Conservation (phyloP, 768 basidiomycete genomes). For the Austroboletus festivus region DNA sequence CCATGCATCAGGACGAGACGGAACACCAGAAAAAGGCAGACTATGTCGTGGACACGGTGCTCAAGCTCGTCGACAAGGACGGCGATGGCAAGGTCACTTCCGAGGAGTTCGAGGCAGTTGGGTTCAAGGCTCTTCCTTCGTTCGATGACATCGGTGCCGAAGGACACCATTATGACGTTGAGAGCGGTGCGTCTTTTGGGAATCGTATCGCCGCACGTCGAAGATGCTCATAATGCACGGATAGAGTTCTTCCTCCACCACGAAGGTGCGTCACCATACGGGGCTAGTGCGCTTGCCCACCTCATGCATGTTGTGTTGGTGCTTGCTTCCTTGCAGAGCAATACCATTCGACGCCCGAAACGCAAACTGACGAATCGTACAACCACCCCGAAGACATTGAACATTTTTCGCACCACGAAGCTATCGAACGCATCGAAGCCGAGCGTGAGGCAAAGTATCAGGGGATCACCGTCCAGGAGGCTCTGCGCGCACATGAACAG, state of each 20-base stretch:
- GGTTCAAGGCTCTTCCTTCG: constrained; percentile 74
- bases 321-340: constrained; percentile 73
- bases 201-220: background rate
- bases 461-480: constrained; percentile 77
- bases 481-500: constrained; percentile 51
- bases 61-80: constrained; percentile 70
- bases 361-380: constrained; percentile 94
- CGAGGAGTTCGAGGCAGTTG: constrained; percentile 70
- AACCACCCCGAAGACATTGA: constrained; percentile 90
- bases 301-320: background rate
- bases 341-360: constrained; percentile 95
- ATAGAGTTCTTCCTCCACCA: constrained; percentile 94
- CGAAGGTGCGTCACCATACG: constrained; percentile 61
- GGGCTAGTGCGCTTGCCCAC: background rate
- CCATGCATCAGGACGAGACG: constrained; percentile 53
- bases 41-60: constrained; percentile 66
- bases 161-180: constrained; percentile 90
- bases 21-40: constrained; percentile 83
- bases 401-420: constrained; percentile 87
- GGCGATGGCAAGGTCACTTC: constrained; percentile 65
- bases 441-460: constrained; percentile 81
- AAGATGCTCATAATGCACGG: background rate
- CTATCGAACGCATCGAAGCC: constrained; percentile 81
- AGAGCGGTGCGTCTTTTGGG: constrained; percentile 61
- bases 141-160: constrained; percentile 84